Conservation (phyloP, 2,329 filamentous ascomycete species). For the Fusarium paranaense region DNA sequence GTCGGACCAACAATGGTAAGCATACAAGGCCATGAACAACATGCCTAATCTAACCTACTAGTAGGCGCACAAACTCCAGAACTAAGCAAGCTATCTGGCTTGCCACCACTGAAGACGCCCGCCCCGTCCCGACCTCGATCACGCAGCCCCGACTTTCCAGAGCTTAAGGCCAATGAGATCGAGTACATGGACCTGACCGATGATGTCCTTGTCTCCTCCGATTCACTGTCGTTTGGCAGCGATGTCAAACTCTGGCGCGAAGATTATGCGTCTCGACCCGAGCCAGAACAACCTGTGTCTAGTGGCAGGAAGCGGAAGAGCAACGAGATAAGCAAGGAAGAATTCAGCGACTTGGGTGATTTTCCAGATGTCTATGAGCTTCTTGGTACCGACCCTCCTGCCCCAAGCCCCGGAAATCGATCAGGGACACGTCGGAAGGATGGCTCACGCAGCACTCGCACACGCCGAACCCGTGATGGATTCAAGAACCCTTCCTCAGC, state of each 20-base stretch:
- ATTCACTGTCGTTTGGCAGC: slow-evolving; percentile 51
- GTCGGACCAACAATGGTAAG: slow-evolving; percentile 21
- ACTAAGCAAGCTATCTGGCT: slow-evolving; percentile 40
- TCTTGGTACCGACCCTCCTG: slow-evolving; percentile 54
- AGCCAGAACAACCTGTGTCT: slow-evolving; percentile 52
- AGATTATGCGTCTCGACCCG: slow-evolving; percentile 53
- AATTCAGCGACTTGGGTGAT: slow-evolving; percentile 55
- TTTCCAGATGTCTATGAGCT: slow-evolving; percentile 67
- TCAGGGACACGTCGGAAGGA: slow-evolving; percentile 38
- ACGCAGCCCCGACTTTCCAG: slow-evolving; percentile 49
- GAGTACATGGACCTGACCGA: slow-evolving; percentile 57
- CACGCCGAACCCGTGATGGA: slow-evolving; percentile 31
- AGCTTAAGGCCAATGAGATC: slow-evolving; percentile 50
- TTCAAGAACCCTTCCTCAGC: slow-evolving; percentile 4
- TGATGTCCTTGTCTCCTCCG: slow-evolving; percentile 49
- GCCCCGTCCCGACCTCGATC: slow-evolving; percentile 9
- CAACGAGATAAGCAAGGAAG: slow-evolving; percentile 56
- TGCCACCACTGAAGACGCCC: slow-evolving; percentile 43
- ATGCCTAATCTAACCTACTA: slow-evolving; percentile 1
- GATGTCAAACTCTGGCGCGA: slow-evolving; percentile 58
- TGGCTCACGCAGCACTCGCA: slow-evolving; percentile 26
- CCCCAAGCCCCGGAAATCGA: slow-evolving; percentile 49
- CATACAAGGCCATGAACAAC: neutral
- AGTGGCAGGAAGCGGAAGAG: slow-evolving; percentile 66
- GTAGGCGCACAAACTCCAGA: slow-evolving; percentile 17